phyloP scores from a whole-genome alignment of 106 monocot genomes.

The Narthecium ossifragum region DNA sequence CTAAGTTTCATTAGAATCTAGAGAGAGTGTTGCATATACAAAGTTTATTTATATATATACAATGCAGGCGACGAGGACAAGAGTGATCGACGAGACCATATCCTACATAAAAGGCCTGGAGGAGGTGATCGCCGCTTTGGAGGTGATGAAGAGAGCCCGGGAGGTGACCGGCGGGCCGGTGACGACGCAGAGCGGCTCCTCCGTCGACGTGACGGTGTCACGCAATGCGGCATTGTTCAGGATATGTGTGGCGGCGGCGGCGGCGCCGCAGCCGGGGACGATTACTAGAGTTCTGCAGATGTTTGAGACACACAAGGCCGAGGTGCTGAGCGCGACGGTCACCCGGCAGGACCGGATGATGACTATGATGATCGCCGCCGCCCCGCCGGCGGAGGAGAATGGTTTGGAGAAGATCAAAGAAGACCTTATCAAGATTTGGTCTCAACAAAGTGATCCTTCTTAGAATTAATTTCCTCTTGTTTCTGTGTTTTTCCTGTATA shows the following conservation, averaged over 20 bases:
- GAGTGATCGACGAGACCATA: conserved; percentile 42
- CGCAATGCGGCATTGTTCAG: conserved; percentile 30
- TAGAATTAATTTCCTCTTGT: not conserved
- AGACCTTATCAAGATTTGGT: no score
- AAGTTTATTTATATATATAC: not conserved
- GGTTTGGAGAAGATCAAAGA: conserved; percentile 20
- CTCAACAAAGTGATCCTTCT: no score
- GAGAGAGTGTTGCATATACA: not conserved
- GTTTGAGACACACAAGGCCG: conserved; percentile 33
- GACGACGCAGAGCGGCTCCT: not conserved
- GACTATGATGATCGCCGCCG: conserved; percentile 15
- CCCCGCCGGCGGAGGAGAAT: not conserved
- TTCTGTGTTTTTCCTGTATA: not conserved
- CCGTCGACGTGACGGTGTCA: conserved; percentile 8
- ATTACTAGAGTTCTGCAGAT: conserved; percentile 16
- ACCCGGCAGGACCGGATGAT: not conserved
- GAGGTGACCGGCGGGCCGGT: not conserved
- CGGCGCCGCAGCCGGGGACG: conserved; percentile 1
- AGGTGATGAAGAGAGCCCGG: conserved; percentile 18
- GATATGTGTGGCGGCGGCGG: conserved; percentile 1
- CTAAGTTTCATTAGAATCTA: no score
- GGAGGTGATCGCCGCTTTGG: conserved; percentile 13
- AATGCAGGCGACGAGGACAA: conserved; percentile 41
- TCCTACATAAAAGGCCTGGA: conserved; percentile 38
- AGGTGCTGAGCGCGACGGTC: conserved; percentile 23